These are phyloP conservation scores for Jamesozyma hellenica DNA, from an alignment of 805 yeast species.

Conservation along the genomic window DNA sequence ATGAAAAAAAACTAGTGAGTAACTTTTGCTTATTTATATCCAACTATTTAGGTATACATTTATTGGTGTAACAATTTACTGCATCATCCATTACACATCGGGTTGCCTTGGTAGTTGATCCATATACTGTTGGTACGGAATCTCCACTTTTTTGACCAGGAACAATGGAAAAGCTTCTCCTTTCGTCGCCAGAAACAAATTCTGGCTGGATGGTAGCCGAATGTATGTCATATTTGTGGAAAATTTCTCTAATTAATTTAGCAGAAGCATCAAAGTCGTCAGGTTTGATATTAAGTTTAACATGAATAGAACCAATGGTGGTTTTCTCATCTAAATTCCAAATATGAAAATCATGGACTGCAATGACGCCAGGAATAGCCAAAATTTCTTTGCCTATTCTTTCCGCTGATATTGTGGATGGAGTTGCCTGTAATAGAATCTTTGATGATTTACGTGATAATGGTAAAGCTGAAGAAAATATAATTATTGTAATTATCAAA, in stretches of 20 bases:
- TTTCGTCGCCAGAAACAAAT: slow-evolving; percentile 37
- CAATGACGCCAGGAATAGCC: slow-evolving; percentile 59
- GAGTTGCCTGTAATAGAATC: slow-evolving; percentile 87
- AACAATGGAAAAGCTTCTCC: slow-evolving; percentile 28
- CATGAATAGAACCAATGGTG: slow-evolving; percentile 81
- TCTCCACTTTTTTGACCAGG: slow-evolving; percentile 8
- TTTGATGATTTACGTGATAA: slow-evolving; percentile 77
- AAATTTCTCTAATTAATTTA: slow-evolving; percentile 60
- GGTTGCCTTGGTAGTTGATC: slow-evolving; percentile 26
- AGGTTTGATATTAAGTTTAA: slow-evolving; percentile 59
- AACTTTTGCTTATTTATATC: too few species aligned
- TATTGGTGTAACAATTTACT: slow-evolving; percentile 39
- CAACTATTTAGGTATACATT: slow-evolving; percentile 31
- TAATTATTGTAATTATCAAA: slow-evolving; percentile 73
- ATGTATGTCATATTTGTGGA: slow-evolving; percentile 79
- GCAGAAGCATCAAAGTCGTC: slow-evolving; percentile 62
- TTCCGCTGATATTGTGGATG: slow-evolving; percentile 69
- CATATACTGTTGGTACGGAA: slow-evolving; percentile 23
- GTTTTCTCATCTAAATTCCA: slow-evolving; percentile 91
- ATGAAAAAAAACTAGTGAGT: too few species aligned
- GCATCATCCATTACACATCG: slow-evolving; percentile 44
- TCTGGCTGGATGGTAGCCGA: slow-evolving; percentile 96
- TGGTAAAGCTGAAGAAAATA: slow-evolving; percentile 86
- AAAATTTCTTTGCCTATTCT: slow-evolving; percentile 60
- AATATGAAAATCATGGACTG: slow-evolving; percentile 90